A percentile compares a stretch with the other conserved stretches of the same genome.
phyloP scores from a whole-genome alignment of 805 yeast genomes.

The Nakazawaea siamensis region DNA sequence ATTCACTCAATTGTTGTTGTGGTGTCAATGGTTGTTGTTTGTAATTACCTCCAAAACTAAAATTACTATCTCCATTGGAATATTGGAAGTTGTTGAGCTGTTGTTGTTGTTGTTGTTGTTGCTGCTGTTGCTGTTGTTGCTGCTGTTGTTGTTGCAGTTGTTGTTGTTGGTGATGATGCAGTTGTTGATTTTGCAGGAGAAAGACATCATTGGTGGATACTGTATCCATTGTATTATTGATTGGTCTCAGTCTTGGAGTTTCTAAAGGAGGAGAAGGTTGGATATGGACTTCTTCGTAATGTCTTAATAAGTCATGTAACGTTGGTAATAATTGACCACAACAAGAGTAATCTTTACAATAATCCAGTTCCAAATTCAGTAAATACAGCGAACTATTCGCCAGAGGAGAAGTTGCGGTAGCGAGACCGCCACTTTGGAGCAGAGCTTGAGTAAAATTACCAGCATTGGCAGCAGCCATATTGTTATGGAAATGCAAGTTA shows the following conservation, averaged over 20 bases:
- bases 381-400: slow-evolving; percentile 55
- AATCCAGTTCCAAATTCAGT: slow-evolving; percentile 90
- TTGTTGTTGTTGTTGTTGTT: slow-evolving; percentile 5
- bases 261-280: slow-evolving; percentile 39
- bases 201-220: slow-evolving; percentile 93
- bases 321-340: slow-evolving; percentile 92
- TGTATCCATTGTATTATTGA: slow-evolving; percentile 69
- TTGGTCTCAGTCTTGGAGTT: slow-evolving; percentile 33
- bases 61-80: slow-evolving; percentile 7
- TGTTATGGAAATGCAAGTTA: not conserved
- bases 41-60: slow-evolving; percentile 1
- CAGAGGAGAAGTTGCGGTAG: not conserved
- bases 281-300: slow-evolving; percentile 95
- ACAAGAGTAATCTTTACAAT: slow-evolving; percentile 93
- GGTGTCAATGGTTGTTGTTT: slow-evolving; percentile 9
- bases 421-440: not conserved
- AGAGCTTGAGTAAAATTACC: not conserved
- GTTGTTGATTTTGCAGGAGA: slow-evolving; percentile 42
- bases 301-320: slow-evolving; percentile 85
- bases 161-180: slow-evolving; percentile 18
- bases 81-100: slow-evolving; percentile 8
- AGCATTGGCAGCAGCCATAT: not conserved
- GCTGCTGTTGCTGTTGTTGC: slow-evolving; percentile 7
- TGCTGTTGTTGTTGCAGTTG: slow-evolving; percentile 15
- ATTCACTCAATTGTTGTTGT: slow-evolving; percentile 6